A percentile compares a stretch with the other conserved stretches of the same genome.
These are phyloP conservation scores for Komagataella mondaviorum DNA, from an alignment of 805 yeast species.

Conservation along the genomic window DNA sequence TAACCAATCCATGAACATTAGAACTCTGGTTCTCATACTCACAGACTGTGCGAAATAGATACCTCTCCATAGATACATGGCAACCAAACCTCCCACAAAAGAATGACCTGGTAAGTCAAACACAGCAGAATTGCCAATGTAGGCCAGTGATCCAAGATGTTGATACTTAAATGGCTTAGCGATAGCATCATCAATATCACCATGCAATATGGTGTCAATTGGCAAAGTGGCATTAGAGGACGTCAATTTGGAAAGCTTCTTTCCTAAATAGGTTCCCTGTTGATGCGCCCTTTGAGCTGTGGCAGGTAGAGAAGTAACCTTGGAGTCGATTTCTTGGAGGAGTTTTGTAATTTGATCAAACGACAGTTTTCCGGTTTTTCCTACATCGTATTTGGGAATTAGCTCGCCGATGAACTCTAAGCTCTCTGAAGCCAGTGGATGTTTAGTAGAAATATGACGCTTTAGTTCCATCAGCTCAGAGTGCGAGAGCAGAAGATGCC, in stretches of 20 bases:
- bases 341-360: constrained; percentile 36
- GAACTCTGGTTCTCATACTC: constrained; percentile 46
- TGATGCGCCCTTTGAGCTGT: constrained; percentile 67
- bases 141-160: constrained; percentile 56
- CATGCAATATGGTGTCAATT: constrained; percentile 31
- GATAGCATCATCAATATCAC: constrained; percentile 42
- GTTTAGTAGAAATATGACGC: constrained; percentile 29
- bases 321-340: constrained; percentile 41
- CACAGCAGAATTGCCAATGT: constrained; percentile 59
- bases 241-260: constrained; percentile 41
- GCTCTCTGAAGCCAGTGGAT: constrained; percentile 48
- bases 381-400: constrained; percentile 37
- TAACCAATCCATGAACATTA: constrained; percentile 56
- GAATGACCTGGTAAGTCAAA: constrained; percentile 50
- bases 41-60: constrained; percentile 60
- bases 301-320: constrained; percentile 57
- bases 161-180: constrained; percentile 47
- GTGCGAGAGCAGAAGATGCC: constrained; percentile 30
- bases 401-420: constrained; percentile 34
- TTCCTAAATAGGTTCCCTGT: constrained; percentile 55
- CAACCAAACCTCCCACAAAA: constrained; percentile 50
- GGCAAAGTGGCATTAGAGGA: constrained; percentile 27
- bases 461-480: constrained; percentile 36
- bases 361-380: constrained; percentile 33
- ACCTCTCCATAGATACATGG: constrained; percentile 66